Conservation (phyloP, 1,284 basidiomycete species). For the Fomitopsis pinicola region DNA sequence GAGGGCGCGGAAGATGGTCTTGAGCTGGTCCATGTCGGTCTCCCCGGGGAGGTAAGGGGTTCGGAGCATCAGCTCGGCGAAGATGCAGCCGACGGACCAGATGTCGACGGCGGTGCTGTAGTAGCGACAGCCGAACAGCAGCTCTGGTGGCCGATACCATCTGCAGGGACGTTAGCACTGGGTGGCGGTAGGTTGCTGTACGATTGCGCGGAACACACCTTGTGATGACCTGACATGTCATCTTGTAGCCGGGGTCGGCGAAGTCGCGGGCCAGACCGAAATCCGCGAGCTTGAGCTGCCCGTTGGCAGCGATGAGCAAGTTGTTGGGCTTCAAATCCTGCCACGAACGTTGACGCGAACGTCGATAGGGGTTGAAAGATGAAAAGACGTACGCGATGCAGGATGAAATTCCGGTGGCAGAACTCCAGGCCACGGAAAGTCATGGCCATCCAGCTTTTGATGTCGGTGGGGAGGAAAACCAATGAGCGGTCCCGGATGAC, state of each 20-base stretch:
- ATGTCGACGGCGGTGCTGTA: slow-evolving; percentile 89
- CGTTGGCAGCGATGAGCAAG: slow-evolving; percentile 87
- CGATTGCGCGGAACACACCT: slow-evolving; percentile 44
- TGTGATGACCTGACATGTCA: slow-evolving; percentile 99
- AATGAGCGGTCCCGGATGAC: slow-evolving; percentile 92
- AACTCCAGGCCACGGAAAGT: slow-evolving; percentile 94
- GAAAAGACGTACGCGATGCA: slow-evolving; percentile 75
- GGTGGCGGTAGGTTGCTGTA: neutral
- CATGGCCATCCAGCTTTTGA: slow-evolving; percentile 99
- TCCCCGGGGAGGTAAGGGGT: slow-evolving; percentile 92
- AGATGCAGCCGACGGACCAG: slow-evolving; percentile 96
- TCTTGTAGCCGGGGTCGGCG: slow-evolving; percentile 88
- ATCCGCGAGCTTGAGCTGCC: slow-evolving; percentile 96
- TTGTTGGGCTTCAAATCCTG: slow-evolving; percentile 99
- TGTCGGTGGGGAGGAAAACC: slow-evolving; percentile 92
- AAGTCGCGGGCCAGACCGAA: slow-evolving; percentile 98
- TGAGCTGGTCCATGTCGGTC: slow-evolving; percentile 94
- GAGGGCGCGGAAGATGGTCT: slow-evolving; percentile 90
- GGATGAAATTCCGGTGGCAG: slow-evolving; percentile 90
- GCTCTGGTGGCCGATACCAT: slow-evolving; percentile 97
- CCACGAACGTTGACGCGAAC: neutral
- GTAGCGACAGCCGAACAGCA: slow-evolving; percentile 84
- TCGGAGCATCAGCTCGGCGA: slow-evolving; percentile 94
- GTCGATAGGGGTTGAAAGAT: neutral
- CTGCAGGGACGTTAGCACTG: slow-evolving; percentile 34